A percentile compares a stretch with the other conserved stretches of the same genome.
Evolutionary conservation across 345 rosid genomes (phyloP).

Genomic region (Hirschfeldia incana): DNA sequence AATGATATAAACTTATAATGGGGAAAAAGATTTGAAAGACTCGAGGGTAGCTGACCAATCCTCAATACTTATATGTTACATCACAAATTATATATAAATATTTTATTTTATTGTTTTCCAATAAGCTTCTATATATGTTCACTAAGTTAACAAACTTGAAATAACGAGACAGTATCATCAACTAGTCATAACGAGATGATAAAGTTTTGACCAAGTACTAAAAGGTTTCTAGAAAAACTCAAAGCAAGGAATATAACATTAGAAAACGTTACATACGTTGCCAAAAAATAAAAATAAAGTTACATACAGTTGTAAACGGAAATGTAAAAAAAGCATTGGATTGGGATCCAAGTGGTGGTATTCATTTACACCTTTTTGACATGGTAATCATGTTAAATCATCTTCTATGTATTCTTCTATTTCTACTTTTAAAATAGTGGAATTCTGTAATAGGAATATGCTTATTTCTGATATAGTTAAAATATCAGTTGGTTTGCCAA

Average conservation of each 20-base stretch:
- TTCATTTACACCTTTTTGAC: background rate
- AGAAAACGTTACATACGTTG: background rate
- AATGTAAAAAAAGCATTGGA: background rate
- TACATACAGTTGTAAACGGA: background rate
- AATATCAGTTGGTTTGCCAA: background rate
- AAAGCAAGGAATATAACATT: background rate
- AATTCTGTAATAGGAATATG: background rate
- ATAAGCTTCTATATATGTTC: background rate
- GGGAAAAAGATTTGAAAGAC: background rate
- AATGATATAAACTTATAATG: constrained; percentile 8
- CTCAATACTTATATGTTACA: background rate
- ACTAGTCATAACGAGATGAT: background rate
- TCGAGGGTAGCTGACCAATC: constrained; percentile 13
- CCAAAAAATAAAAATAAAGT: background rate
- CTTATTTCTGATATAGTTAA: background rate
- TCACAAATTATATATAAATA: background rate
- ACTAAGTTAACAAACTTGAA: background rate
- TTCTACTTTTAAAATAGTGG: background rate
- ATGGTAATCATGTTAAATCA: background rate
- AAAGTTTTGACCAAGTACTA: constrained; percentile 4
- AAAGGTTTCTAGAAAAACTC: background rate
- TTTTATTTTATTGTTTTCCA: background rate
- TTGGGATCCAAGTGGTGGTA: background rate
- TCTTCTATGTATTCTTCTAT: background rate
- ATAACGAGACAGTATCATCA: constrained; percentile 1